Evolutionary conservation across 768 basidiomycete species (phyloP), one percentile per base, ranked within the genome.

Genomic region (Coprinopsis strossmayeri): DNA sequence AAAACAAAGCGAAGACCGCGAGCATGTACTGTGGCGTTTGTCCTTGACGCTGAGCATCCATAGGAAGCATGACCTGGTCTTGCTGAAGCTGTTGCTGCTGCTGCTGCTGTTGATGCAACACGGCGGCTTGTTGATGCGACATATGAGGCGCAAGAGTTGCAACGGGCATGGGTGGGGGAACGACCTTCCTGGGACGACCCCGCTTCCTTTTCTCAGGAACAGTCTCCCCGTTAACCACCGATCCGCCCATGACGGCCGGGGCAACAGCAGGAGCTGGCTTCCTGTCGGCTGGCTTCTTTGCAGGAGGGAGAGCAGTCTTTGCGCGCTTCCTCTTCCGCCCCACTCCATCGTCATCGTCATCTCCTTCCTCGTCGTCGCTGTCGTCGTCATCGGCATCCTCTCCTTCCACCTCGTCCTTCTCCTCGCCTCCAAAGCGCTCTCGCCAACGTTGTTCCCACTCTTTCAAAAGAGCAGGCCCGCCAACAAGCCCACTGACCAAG

Each of bases 1-100:
- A 90, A 67, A 92, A 89, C 46, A 91, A 71, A 0, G 87, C 86
- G 57, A 91, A 91, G 23, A 80, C 80, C 23, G 87, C 88, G 40
- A 92, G 78, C 45, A 91, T 81, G 62, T 86, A 90, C 53, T 89
- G 87, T 21, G 70, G 73, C 12, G 66, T 62, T 35, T 68, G 69
- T 0, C 58, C 46, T 30, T 68, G 64, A 25, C 60, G 59, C 42
- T 50, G 48, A 28, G 4, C 40, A 24, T 45, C 27, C 25, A 27
- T 25, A 28, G 43, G 17, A 18, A 18, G 43, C 43, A 45, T 45
- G 13, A 48, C 54, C n/a, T 59, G 59, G 39, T 56, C 49, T 23
- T 49, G 49, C 9, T 45, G 51, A 1, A 58, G 40, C 27, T 66
- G 64, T 39, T 61, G 60, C 35, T 43, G 48, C 25, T 52, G 59